Evolutionary conservation across 2,329 filamentous ascomycete species (phyloP).

Genomic region (Phoma sp.): DNA sequence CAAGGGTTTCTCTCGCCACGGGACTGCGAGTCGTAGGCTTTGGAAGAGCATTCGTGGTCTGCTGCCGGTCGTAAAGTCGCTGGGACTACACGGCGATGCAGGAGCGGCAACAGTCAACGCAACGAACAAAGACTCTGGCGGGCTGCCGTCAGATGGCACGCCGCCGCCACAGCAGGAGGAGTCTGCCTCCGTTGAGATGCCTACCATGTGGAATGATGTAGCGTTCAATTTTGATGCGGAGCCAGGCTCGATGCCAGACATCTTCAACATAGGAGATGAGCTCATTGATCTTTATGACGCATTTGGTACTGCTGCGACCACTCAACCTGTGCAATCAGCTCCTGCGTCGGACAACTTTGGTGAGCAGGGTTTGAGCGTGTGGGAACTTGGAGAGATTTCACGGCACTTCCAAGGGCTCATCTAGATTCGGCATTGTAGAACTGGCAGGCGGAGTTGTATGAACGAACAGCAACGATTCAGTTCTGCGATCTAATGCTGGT

Average conservation of each 20-base stretch:
- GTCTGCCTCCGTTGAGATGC: neutral
- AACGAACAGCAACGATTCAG: too few species aligned
- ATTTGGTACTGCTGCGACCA: slow-evolving; percentile 9
- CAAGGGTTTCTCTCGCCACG: slow-evolving; percentile 26
- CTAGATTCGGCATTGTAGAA: neutral
- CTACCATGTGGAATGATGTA: slow-evolving; percentile 4
- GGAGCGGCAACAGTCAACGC: neutral
- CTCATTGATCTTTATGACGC: slow-evolving; percentile 20
- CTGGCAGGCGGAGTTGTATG: too few species aligned
- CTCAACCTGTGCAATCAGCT: slow-evolving; percentile 2
- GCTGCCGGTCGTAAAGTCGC: slow-evolving; percentile 22
- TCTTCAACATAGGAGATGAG: slow-evolving; percentile 19
- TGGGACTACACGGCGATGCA: slow-evolving; percentile 10
- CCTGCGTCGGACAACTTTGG: slow-evolving; percentile 3
- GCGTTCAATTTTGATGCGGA: slow-evolving; percentile 3
- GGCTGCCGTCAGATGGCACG: neutral
- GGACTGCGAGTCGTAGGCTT: slow-evolving; percentile 25
- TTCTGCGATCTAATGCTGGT: too few species aligned
- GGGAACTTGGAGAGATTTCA: slow-evolving; percentile 19
- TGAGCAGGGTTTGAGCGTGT: slow-evolving; percentile 12
- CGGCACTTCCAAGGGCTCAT: slow-evolving; percentile 19
- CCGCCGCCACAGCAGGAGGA: neutral
- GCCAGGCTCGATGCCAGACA: slow-evolving; percentile 20
- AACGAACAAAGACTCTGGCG: neutral
- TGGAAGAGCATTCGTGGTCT: slow-evolving; percentile 30